Base-by-base conservation (phyloP, 805 yeast species). In the Zygosaccharomyces lentus region DNA sequence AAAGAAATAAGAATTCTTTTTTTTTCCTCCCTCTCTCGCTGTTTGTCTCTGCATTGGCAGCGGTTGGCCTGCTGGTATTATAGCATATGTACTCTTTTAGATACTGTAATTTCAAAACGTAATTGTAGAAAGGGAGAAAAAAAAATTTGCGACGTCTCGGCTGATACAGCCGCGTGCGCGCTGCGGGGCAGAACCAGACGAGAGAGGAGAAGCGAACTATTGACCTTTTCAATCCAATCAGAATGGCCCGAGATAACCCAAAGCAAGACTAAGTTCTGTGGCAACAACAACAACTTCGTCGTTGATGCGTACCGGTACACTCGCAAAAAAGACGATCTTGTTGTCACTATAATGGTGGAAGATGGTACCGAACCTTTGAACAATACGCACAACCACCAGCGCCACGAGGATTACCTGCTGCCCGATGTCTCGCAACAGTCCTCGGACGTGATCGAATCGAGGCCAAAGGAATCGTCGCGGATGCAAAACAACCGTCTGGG, bases 391-490 rank as follows among this genome's bases (percentile, higher is more conserved):
- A 26, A 26, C 4, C 29, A 26, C 29, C 29, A 26, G n/a, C 7
- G 4, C n/a, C 29, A 12, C 37, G 50, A 48, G 37, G 52, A 48
- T 13, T 48, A 54, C 24, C 34, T 57, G n/a, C 57, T 54, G 19
- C 61, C 61, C 10, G 59, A 57, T 47, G 47, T 49, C 8, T 51
- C 57, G 10, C 57, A 58, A 4, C 43, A 54, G 21, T 50, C 54
- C 3, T 50, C 61, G 9, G 62, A 56, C 39, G 52, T 57, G 10
- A 47, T 57, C 37, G 60, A 56, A 38, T 48, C 55, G 12, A 37
- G 43, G 9, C 34, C 45, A 26, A 32, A 29, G 9, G 43, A 34
- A 43, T 26, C 23, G 29, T 35, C 19, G 23, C 19, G 2, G 29
- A 34, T 29, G 23, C 17, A 6, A 31, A n/a, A 37, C 26, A n/a